Conservation (phyloP, 352 stramenopile genomes). For the Pythium biforme region DNA sequence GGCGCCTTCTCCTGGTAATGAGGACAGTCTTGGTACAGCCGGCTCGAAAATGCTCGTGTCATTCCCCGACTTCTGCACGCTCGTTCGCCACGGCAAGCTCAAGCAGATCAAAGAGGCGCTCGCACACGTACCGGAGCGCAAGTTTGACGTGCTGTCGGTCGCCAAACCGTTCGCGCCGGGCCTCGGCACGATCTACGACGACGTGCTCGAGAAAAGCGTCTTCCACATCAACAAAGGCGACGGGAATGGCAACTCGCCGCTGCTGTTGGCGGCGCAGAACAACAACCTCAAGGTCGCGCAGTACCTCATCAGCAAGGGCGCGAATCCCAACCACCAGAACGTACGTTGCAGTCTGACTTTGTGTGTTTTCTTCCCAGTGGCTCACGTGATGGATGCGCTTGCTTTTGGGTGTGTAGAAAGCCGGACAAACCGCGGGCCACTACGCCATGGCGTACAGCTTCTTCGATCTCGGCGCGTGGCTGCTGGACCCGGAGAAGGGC, state of each 20-base stretch:
- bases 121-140: constrained; percentile 71
- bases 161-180: constrained; percentile 68
- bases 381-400: constrained; percentile 1
- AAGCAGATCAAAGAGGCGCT: constrained; percentile 90
- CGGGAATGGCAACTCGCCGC: constrained; percentile 89
- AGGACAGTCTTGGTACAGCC: neutral
- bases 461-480: constrained; percentile 90
- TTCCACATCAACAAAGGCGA: constrained; percentile 90
- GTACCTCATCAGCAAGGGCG: constrained; percentile 87
- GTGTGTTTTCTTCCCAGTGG: neutral
- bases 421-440: constrained; percentile 91
- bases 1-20: neutral
- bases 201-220: constrained; percentile 85
- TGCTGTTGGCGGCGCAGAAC: constrained; percentile 88
- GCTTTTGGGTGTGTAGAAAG: constrained; percentile 36
- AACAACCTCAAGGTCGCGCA: constrained; percentile 87
- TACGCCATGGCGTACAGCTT: constrained; percentile 93
- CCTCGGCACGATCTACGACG: constrained; percentile 90
- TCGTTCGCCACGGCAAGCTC: constrained; percentile 85
- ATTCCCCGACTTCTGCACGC: constrained; percentile 74
- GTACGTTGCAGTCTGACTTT: constrained; percentile 28
- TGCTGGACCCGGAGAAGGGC: constrained; percentile 86
- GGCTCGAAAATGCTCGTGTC: constrained; percentile 48
- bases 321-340: constrained; percentile 92
- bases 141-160: constrained; percentile 84